Evolutionary conservation across 2,329 filamentous ascomycete species (phyloP).

Genomic region (Microcera coccophila): DNA sequence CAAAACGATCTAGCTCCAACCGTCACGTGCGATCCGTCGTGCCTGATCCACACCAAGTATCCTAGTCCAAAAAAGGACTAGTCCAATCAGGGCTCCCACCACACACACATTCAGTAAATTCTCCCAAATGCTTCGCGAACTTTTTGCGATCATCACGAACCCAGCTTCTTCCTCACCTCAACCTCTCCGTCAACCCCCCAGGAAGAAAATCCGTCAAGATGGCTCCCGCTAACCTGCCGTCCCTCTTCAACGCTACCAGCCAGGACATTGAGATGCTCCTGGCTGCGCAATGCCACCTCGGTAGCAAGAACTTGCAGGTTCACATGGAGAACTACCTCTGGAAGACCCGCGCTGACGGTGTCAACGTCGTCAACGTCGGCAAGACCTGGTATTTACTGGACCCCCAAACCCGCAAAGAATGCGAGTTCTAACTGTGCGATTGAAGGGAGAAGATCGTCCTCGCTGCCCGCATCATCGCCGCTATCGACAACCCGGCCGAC

Average conservation of each 20-base stretch:
- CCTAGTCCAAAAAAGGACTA: constrained; percentile 26
- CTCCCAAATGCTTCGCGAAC: constrained; percentile 37
- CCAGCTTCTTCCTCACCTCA: constrained; percentile 26
- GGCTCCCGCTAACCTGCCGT: constrained; percentile 91
- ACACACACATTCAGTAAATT: constrained; percentile 41
- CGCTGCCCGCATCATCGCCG: constrained; percentile 96
- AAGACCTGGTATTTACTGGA: constrained; percentile 84
- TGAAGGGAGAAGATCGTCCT: constrained; percentile 98
- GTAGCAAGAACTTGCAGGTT: constrained; percentile 98
- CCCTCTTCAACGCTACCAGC: constrained; percentile 93
- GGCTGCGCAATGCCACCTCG: constrained; percentile 92
- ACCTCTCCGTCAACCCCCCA: constrained; percentile 31
- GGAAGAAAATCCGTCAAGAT: constrained; percentile 63
- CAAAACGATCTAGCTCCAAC: constrained; percentile 12
- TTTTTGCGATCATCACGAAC: constrained; percentile 35
- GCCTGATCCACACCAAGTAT: rapidly evolving
- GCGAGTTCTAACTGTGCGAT: constrained; percentile 14
- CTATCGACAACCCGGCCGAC: constrained; percentile 99
- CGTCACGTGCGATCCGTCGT: constrained; percentile 32
- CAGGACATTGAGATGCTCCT: constrained; percentile 99
- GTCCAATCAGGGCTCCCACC: constrained; percentile 34
- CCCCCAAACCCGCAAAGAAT: constrained; percentile 9
- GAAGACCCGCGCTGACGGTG: constrained; percentile 98
- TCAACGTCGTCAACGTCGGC: constrained; percentile 99
- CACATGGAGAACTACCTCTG: constrained; percentile 99